Evolutionary conservation across 768 basidiomycete genomes (phyloP), one percentile per base, ranked within the genome.

Genomic region (Calocybe gangraenosa): DNA sequence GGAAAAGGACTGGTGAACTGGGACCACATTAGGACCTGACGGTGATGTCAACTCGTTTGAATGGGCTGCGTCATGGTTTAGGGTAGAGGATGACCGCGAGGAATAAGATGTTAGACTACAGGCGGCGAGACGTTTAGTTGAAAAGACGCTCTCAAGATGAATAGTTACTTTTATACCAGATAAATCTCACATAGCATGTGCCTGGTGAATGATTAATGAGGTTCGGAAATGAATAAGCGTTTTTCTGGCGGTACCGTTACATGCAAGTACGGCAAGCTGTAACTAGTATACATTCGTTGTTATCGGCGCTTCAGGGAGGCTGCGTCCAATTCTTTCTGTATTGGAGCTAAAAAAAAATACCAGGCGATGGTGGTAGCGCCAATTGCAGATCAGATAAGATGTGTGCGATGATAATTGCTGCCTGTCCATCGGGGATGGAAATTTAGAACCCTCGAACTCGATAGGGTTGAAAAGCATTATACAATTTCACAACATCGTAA

Each of bases 361-460:
- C 11, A 92, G 59, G 28, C 79, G 75, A 59, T 83, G 91, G 50
- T 1, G 88, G 89, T 37, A 79, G 60, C 4, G n/a, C n/a, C n/a
- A 20, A 30, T 33, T 11, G 5, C 17, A 34, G 23, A 23, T 9
- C 25, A 30, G 20, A 43, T 44, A 25, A 43, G 45, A 17, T 30
- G n/a, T n/a, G n/a, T n/a, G n/a, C n/a, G n/a, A n/a, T n/a, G n/a
- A n/a, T n/a, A n/a, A n/a, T n/a, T n/a, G 40, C 83, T 70, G 0
- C 88, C 89, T 0, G 86, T 90, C 86, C 86, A 91, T 23, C 84
- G 74, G 1, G 88, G 87, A 64, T 91, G 92, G 49, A 82, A 85
- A 40, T 54, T 76, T 75, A 0, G 81, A 60, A 8, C 58, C 56
- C 58, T 83, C 78, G 42, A 89, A 71, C 51, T 90, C 89, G 7